Evolutionary conservation across 768 basidiomycete species (phyloP).

Genomic region (Chalciporus piperatus): DNA sequence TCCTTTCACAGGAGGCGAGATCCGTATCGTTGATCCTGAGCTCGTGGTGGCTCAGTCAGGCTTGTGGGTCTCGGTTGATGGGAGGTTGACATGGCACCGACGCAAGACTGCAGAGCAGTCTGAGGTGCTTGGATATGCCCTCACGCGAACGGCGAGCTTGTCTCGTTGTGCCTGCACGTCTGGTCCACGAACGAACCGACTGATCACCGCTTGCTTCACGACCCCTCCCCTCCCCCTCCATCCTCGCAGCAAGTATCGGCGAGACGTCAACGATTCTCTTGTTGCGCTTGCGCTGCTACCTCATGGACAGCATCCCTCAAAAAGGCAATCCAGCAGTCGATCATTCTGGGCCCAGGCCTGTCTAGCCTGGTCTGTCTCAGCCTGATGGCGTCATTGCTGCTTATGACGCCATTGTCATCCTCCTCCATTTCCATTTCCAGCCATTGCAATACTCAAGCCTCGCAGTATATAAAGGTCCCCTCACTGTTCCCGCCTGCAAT

Average conservation of each 20-base stretch:
- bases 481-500: no score
- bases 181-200: slow-evolving; percentile 35
- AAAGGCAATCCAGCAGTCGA: no score
- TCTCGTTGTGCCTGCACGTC: slow-evolving; percentile 51
- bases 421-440: no score
- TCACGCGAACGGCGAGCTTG: slow-evolving; percentile 49
- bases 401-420: no score
- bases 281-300: slow-evolving; percentile 7
- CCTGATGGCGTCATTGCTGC: no score
- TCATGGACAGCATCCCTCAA: no score
- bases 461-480: no score
- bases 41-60: no score
- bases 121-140: slow-evolving; percentile 52
- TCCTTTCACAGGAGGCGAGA: slow-evolving; percentile 27
- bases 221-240: slow-evolving; percentile 4
- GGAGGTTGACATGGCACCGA: slow-evolving; percentile 55
- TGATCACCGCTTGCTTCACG: slow-evolving; percentile 46
- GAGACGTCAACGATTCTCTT: slow-evolving; percentile 30
- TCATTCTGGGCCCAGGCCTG: no score
- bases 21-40: slow-evolving; percentile 33
- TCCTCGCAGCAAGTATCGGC: slow-evolving; percentile 18
- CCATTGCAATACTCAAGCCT: no score
- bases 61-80: slow-evolving; percentile 55
- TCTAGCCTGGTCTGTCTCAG: no score
- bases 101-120: slow-evolving; percentile 66